phyloP scores from a whole-genome alignment of 495 filamentous ascomycete species.

The Neohortaea acidophila region DNA sequence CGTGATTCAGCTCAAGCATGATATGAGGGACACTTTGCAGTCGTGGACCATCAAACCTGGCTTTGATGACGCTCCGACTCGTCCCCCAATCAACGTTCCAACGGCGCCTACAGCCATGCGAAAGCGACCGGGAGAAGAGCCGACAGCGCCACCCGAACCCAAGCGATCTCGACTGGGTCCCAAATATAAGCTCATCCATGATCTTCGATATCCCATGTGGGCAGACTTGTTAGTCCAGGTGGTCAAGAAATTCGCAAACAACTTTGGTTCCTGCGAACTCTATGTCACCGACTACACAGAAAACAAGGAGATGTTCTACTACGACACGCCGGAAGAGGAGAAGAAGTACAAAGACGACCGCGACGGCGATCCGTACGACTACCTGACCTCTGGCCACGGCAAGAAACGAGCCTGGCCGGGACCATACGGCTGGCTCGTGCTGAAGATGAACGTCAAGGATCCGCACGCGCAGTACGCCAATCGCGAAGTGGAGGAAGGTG shows the following conservation, averaged over 20 bases:
- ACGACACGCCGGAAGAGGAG: slow-evolving; percentile 32
- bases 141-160: neutral
- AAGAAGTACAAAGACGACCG: slow-evolving; percentile 21
- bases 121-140: slow-evolving; percentile 1
- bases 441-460: slow-evolving; percentile 59
- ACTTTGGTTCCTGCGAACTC: slow-evolving; percentile 39
- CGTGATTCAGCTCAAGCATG: slow-evolving; percentile 18
- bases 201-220: slow-evolving; percentile 7
- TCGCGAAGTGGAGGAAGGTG: slow-evolving; percentile 38
- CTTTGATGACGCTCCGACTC: neutral
- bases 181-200: slow-evolving; percentile 7
- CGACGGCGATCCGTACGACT: slow-evolving; percentile 38
- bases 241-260: slow-evolving; percentile 42
- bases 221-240: slow-evolving; percentile 61
- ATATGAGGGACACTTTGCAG: slow-evolving; percentile 2
- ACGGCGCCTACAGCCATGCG: neutral
- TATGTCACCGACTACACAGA: slow-evolving; percentile 81
- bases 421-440: slow-evolving; percentile 56
- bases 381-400: slow-evolving; percentile 21
- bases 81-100: slow-evolving; percentile 24
- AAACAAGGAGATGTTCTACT: slow-evolving; percentile 45
- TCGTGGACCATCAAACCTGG: neutral
- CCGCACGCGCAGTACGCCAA: slow-evolving; percentile 46
- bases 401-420: slow-evolving; percentile 49
- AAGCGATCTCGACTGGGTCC: neutral